Percentiles rank a stretch among this genome's conserved stretches.
phyloP scores from a whole-genome alignment of 1,284 basidiomycete genomes.

The Neolentinus lepideus region DNA sequence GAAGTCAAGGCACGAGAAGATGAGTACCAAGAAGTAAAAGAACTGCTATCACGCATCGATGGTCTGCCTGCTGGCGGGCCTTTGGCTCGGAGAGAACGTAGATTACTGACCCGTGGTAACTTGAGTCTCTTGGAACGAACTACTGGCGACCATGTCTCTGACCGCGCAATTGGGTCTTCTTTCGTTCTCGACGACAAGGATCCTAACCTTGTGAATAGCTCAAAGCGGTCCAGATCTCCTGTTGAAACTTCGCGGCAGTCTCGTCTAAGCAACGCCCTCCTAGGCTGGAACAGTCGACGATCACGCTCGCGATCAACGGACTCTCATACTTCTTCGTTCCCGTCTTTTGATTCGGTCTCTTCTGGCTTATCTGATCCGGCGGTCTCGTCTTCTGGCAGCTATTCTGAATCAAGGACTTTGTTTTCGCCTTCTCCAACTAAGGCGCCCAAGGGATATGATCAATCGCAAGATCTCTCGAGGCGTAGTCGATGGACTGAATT shows the following conservation, averaged over 20 bases:
- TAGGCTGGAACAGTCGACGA: slow-evolving; percentile 27
- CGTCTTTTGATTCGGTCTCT: slow-evolving; percentile 22
- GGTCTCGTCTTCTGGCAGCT: not conserved
- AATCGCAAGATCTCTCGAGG: not conserved
- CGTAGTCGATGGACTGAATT: slow-evolving; percentile 3
- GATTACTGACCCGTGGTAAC: slow-evolving; percentile 63
- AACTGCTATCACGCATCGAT: slow-evolving; percentile 50
- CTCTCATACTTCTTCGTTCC: slow-evolving; percentile 31
- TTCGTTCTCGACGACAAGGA: not conserved
- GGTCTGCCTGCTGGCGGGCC: slow-evolving; percentile 44
- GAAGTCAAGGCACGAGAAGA: slow-evolving; percentile 82
- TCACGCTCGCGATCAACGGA: slow-evolving; percentile 37
- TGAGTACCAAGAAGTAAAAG: slow-evolving; percentile 68
- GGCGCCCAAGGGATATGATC: not conserved
- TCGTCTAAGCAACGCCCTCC: not conserved
- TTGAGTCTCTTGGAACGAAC: slow-evolving; percentile 24
- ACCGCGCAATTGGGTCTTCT: not conserved
- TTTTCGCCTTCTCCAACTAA: slow-evolving; percentile 1
- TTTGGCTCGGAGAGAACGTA: slow-evolving; percentile 64
- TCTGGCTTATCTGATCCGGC: slow-evolving; percentile 8
- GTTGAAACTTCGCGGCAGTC: not conserved
- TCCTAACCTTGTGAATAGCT: not conserved
- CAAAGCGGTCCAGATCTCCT: not conserved
- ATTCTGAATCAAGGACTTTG: slow-evolving; percentile 4
- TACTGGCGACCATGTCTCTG: not conserved